Percentiles rank a stretch among this genome's conserved stretches.
These are phyloP conservation scores for Globisporangium nodosum DNA, from an alignment of 352 stramenopile species.

Conservation along the genomic window DNA sequence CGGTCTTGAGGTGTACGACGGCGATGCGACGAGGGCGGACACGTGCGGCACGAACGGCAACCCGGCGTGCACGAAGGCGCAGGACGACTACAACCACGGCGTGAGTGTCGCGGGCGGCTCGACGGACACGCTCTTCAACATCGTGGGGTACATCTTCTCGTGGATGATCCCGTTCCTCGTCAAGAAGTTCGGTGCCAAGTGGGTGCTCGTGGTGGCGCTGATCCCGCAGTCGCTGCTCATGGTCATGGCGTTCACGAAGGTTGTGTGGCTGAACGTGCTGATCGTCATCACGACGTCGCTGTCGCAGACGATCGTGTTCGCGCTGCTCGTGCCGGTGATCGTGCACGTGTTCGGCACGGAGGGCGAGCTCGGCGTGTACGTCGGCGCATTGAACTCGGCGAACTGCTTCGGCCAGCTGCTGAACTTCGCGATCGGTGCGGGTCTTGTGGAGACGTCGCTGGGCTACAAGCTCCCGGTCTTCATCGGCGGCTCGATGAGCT, in stretches of 20 bases:
- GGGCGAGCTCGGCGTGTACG: slow-evolving; percentile 33
- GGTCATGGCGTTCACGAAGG: neutral
- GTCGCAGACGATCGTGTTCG: neutral
- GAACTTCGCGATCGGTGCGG: neutral
- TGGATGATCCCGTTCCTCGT: slow-evolving; percentile 7
- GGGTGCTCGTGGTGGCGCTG: neutral
- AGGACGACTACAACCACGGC: neutral
- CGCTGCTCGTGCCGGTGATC: slow-evolving; percentile 17
- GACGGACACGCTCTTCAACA: neutral
- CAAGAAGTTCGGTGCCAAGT: neutral
- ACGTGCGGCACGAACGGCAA: neutral
- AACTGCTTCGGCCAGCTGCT: slow-evolving; percentile 1
- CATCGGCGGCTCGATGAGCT: slow-evolving; percentile 29
- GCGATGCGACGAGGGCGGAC: neutral
- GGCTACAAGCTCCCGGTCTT: slow-evolving; percentile 8
- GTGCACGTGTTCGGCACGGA: slow-evolving; percentile 21
- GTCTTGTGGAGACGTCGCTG: neutral
- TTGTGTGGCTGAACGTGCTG: neutral
- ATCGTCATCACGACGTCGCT: neutral
- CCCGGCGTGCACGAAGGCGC: neutral
- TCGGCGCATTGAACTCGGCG: slow-evolving; percentile 46
- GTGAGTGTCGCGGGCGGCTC: neutral
- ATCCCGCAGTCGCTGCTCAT: neutral
- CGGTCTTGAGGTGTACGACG: neutral
- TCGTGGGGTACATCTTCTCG: slow-evolving; percentile 7